Percentiles rank a stretch among this genome's conserved stretches.
These are phyloP conservation scores for Phytophthora agathidicida DNA, from an alignment of 352 stramenopile species.

Conservation along the genomic window DNA sequence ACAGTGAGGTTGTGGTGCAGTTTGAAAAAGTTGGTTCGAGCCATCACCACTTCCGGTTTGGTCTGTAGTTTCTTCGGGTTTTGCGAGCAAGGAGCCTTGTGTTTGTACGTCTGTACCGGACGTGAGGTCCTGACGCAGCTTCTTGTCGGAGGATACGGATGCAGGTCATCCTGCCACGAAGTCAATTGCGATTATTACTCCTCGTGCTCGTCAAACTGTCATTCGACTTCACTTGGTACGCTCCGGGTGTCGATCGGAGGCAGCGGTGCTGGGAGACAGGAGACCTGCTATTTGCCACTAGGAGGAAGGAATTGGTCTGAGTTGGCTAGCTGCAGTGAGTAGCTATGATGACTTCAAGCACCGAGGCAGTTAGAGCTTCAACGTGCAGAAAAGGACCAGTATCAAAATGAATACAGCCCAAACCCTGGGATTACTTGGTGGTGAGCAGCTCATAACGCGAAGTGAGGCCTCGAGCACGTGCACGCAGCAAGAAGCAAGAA, in stretches of 20 bases:
- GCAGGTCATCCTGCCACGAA: slow-evolving; percentile 43
- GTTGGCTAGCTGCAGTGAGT: too few species aligned
- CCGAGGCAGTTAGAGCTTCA: too few species aligned
- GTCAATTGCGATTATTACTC: slow-evolving; percentile 37
- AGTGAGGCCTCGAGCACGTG: too few species aligned
- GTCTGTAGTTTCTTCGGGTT: slow-evolving; percentile 21
- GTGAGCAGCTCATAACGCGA: too few species aligned
- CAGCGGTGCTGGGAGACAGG: slow-evolving; percentile 31
- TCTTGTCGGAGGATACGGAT: slow-evolving; percentile 31
- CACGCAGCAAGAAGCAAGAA: too few species aligned
- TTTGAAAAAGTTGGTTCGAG: slow-evolving; percentile 44
- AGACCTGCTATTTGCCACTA: too few species aligned
- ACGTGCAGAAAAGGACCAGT: too few species aligned
- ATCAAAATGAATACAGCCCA: too few species aligned
- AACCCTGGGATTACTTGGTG: too few species aligned
- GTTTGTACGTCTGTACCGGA: slow-evolving; percentile 27
- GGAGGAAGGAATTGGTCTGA: too few species aligned
- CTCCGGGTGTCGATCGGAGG: slow-evolving; percentile 32
- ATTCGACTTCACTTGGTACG: slow-evolving; percentile 39
- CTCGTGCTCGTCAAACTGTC: slow-evolving; percentile 34
- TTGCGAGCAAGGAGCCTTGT: slow-evolving; percentile 7
- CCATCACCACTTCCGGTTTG: slow-evolving; percentile 38
- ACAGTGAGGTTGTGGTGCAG: slow-evolving; percentile 27
- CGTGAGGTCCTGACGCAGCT: slow-evolving; percentile 41
- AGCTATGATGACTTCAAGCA: too few species aligned